Percentiles rank a stretch among this genome's conserved stretches.
phyloP scores from a whole-genome alignment of 148 eudicot genomes.

The Fagopyrum esculentum region DNA sequence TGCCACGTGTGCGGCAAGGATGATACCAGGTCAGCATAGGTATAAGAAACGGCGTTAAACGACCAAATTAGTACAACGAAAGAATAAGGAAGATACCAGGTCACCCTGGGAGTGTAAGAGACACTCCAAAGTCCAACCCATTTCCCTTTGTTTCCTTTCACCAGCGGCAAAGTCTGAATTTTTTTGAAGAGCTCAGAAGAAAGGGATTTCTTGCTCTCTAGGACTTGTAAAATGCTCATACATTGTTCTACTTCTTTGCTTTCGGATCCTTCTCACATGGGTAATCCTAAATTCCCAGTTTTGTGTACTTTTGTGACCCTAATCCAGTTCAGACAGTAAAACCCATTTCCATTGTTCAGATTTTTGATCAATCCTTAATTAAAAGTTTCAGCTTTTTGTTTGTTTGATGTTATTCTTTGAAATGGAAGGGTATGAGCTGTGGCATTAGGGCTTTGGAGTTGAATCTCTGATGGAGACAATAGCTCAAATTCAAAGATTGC shows the following conservation, averaged over 20 bases:
- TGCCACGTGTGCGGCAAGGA: too few relatives aligned
- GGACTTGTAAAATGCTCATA: background rate
- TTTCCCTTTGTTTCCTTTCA: background rate
- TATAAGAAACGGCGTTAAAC: too few relatives aligned
- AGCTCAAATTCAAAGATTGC: background rate
- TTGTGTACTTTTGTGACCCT: background rate
- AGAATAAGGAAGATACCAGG: too few relatives aligned
- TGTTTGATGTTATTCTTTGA: too few relatives aligned
- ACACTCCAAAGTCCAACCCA: background rate
- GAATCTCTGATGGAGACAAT: background rate
- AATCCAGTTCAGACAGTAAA: background rate
- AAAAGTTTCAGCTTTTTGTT: too few relatives aligned
- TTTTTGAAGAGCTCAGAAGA: slow-evolving; percentile 1
- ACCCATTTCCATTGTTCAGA: background rate
- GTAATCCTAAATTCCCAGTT: background rate
- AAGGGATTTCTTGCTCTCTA: slow-evolving; percentile 11
- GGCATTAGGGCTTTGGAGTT: too few relatives aligned
- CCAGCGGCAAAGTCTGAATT: background rate
- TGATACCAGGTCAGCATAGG: too few relatives aligned
- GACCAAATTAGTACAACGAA: too few relatives aligned
- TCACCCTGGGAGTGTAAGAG: background rate
- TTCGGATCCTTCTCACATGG: background rate
- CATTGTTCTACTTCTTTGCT: background rate
- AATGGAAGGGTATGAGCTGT: too few relatives aligned
- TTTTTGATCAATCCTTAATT: background rate